Base-by-base conservation (phyloP, 495 filamentous ascomycete species). In the Podospora sp. region DNA sequence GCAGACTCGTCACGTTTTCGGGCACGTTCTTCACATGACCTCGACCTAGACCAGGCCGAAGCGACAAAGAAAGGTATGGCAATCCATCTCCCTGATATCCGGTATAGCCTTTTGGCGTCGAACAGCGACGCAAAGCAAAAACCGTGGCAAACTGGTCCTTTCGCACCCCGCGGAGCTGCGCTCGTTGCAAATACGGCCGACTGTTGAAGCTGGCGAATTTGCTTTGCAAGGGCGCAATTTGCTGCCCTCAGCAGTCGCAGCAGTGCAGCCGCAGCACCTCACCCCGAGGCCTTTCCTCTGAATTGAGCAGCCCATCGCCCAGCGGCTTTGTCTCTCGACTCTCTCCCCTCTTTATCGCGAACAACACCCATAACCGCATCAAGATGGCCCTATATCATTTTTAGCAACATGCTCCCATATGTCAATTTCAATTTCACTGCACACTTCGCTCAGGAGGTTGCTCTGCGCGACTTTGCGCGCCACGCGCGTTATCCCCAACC, bases 21-120 rank as follows among this genome's bases (percentile, higher is more conserved):
- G 73, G 72, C 73, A 76, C 73, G 75, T 75, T 77, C 72, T 72
- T 73, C 75, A 77, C 73, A 73, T 77, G 75, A 75, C 73, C 78
- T 79, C 52, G 79, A 78, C 70, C 75, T 72, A 21, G 64, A 65
- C 65, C 65, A 60, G 67, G 51, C 71, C 71, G 29, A 65, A 61
- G 66, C 68, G 67, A 72, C 66, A 55, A 68, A 65, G 49, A 57
- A 68, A 75, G 67, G 72, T 74, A 70, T 33, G 62, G 73, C 59
- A 65, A 50, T 22, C 29, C 18, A 24, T 22, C 52, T 46, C 53
- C 55, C 35, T 29, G 40, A 29, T 29, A 11, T 33, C 33, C 27
- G 57, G 21, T 59, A 20, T 27, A 27, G 9, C 33, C 57, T 27
- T 33, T 59, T 33, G 27, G 33, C n/a, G 18, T 36, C 57, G 29